Evolutionary conservation across 305 asterid species (phyloP), one percentile per base, ranked within the genome.

Genomic region (Rubia peregrina): DNA sequence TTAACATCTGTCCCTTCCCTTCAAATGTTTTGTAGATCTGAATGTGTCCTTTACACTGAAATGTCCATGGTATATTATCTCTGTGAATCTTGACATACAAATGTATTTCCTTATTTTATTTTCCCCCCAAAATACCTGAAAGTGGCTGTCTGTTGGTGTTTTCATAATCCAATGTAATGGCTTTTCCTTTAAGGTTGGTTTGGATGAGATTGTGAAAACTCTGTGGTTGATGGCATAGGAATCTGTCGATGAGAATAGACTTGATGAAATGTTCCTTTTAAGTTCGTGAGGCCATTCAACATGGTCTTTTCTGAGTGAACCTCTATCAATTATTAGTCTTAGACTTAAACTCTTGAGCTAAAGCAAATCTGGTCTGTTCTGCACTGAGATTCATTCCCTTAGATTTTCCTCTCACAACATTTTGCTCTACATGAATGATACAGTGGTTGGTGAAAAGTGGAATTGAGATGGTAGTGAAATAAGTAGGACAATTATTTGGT

Each of bases 181-280:
- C 26, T 9, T 64, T 19, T 41, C 9, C 30, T 9, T 64, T 11
- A 7, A 8, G 68, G 33, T 61, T 33, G 43, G 42, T 61, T 30
- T 61, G 43, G 66, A 24, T 26, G 64, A 22, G 36, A 26, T 66
- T 66, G 40, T 46, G 16, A n/a, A 36, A 48, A 48, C 75, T 46
- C 5, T 71, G 33, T 17, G 53, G 49, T 38, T 48, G 46, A 13
- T 14, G 49, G 38, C 16, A 48, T 66, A 62, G 65, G 62, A 72
- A 46, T 19, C 55, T 63, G 41, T 49, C 8, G 62, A 33, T 72
- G 46, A 71, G 61, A n/a, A 14, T 24, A 43, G 36, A 46, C 56
- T 43, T 65, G 40, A 30, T 48, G 36, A 46, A 48, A 16, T 33
- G 36, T 48, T 30, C 51, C 9, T 40, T 60, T 48, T 46, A n/a